Base-by-base conservation (phyloP, 805 yeast species). In the Sugiyamaella lignohabitans region DNA sequence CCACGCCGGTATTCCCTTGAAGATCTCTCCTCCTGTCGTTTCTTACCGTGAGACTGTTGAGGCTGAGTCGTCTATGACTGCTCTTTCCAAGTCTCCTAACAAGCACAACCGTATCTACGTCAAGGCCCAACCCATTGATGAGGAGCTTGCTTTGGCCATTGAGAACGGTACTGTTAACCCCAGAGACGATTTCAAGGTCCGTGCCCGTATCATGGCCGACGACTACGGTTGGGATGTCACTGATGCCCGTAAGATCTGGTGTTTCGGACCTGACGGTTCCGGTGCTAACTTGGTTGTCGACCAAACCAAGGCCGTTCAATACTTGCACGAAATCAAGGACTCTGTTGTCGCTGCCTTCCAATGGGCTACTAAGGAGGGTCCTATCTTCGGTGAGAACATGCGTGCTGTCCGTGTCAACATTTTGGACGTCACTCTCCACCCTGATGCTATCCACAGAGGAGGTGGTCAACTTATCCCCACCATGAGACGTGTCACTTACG, bases 371-470 rank as follows among this genome's bases (percentile, higher is more conserved):
- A 89, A 86, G 80, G 97, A 93, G 76, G 98, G 98, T 81, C 98
- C 98, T 72, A 76, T 91, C 72, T 79, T 93, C 69, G 96, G 95
- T 79, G 98, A 93, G 82, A 78, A 75, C 73, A 75, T 88, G 78
- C 88, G 98, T 82, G 86, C 95, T 66, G 80, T 88, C 67, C 88
- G 98, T 79, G 77, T 87, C 74, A 91, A 91, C 95, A 85, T 91
- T 69, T 80, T 91, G 78, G 98, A 91, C 83, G 98, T 91, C 69
- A 89, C 96, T 63, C 80, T 91, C 75, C 98, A 91, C 77, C 96
- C 98, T 71, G 98, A 91, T 86, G 96, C 98, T 75, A 91, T 91
- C 77, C 98, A 91, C 86, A 89, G 98, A 86, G 98, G 98, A 82
- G 96, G 95, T 79, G 98, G 98, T 78, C 98, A 91, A 81, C 82